Conservation (phyloP, 2,329 filamentous ascomycete species). For the Bipolaris bicolor region DNA sequence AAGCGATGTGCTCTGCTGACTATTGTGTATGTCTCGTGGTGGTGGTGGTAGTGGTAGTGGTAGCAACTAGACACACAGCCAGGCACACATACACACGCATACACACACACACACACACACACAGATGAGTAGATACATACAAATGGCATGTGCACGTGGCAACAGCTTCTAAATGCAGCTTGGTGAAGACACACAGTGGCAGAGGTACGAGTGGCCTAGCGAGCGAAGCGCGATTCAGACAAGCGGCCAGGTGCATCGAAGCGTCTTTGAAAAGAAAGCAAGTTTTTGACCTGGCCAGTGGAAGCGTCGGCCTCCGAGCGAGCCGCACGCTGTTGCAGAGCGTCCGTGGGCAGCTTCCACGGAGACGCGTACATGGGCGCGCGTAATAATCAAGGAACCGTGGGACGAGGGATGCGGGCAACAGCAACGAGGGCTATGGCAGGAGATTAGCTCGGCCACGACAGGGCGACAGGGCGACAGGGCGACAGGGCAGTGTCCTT, state of each 20-base stretch:
- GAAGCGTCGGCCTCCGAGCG: slow-evolving; percentile 10
- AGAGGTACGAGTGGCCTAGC: slow-evolving; percentile 2
- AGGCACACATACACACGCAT: no score
- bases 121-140: no score
- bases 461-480: no score
- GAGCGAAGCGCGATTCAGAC: slow-evolving; percentile 6
- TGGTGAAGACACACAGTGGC: slow-evolving; percentile 16
- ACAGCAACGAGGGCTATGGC: slow-evolving; percentile 8
- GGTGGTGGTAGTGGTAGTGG: no score
- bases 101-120: no score
- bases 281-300: slow-evolving; percentile 26
- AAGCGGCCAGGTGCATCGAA: slow-evolving; percentile 11
- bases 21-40: background rate
- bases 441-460: slow-evolving; percentile 6
- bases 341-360: slow-evolving; percentile 9
- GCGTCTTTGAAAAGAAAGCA: slow-evolving; percentile 19
- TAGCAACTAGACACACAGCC: no score
- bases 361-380: slow-evolving; percentile 20
- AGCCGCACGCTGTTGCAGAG: background rate
- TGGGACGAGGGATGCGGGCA: slow-evolving; percentile 5
- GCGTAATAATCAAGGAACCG: slow-evolving; percentile 15
- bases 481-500: background rate
- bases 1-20: background rate
- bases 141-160: background rate
- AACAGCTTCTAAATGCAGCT: background rate